These are phyloP conservation scores for Yarrowia sp. DNA, from an alignment of 805 yeast genomes.

Conservation along the genomic window DNA sequence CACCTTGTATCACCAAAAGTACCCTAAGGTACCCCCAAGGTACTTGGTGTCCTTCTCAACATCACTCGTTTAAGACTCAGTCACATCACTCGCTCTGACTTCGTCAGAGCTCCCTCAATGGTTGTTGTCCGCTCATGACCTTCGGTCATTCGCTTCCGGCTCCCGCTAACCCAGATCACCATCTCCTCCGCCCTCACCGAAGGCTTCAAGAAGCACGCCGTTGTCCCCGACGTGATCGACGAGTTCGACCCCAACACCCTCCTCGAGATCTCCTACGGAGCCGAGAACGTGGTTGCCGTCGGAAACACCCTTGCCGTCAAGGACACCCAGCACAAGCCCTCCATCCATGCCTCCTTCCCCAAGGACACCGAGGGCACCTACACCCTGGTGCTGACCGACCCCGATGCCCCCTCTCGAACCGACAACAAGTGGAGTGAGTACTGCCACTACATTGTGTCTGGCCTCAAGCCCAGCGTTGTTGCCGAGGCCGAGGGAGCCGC, in stretches of 20 bases:
- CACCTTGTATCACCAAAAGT: too few relatives aligned
- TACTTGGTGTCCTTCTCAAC: too few relatives aligned
- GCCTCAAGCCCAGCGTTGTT: slow-evolving; percentile 38
- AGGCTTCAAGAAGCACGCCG: slow-evolving; percentile 43
- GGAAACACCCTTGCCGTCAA: slow-evolving; percentile 69
- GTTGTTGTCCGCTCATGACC: background rate
- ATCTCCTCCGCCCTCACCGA: slow-evolving; percentile 40
- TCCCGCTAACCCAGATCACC: slow-evolving; percentile 36
- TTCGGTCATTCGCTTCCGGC: background rate
- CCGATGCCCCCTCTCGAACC: slow-evolving; percentile 84
- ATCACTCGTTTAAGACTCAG: too few relatives aligned
- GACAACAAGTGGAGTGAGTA: slow-evolving; percentile 89
- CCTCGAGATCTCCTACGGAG: slow-evolving; percentile 63
- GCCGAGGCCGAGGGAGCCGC: slow-evolving; percentile 33
- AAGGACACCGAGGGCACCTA: slow-evolving; percentile 54
- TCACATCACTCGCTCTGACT: too few relatives aligned
- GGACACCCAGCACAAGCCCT: slow-evolving; percentile 68
- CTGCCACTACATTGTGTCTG: slow-evolving; percentile 64
- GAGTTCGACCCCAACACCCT: slow-evolving; percentile 40
- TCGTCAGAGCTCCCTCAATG: background rate
- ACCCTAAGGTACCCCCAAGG: too few relatives aligned
- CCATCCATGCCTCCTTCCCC: slow-evolving; percentile 60
- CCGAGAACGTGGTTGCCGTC: slow-evolving; percentile 61
- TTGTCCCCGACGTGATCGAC: slow-evolving; percentile 46
- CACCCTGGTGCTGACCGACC: slow-evolving; percentile 81